A percentile compares a stretch with the other conserved stretches of the same genome.
phyloP scores from a whole-genome alignment of 768 basidiomycete species.

The Termitomyces titanicus region DNA sequence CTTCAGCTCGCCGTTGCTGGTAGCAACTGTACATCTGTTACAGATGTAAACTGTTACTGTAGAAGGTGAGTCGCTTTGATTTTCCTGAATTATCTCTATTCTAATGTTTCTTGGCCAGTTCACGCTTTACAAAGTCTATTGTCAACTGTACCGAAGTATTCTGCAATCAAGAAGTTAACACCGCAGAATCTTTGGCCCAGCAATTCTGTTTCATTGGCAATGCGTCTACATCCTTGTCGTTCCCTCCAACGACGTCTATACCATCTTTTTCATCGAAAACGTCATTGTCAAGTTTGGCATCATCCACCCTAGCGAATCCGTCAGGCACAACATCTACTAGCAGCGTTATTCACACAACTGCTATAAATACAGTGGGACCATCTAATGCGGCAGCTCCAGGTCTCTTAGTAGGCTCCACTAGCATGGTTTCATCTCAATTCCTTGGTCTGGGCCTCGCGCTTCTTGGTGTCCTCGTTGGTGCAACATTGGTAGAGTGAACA shows the following conservation, averaged over 20 bases:
- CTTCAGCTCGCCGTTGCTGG: slow-evolving; percentile 27
- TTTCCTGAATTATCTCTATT: background rate
- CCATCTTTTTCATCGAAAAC: background rate
- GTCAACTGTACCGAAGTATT: slow-evolving; percentile 32
- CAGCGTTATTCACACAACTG: background rate
- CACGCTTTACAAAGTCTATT: slow-evolving; percentile 31
- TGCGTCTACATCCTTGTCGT: slow-evolving; percentile 18
- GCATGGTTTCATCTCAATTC: background rate
- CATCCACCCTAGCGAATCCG: slow-evolving; percentile 3
- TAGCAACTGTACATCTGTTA: slow-evolving; percentile 40
- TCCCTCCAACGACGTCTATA: slow-evolving; percentile 14
- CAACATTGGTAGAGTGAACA: slow-evolving; percentile 7
- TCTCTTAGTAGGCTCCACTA: background rate
- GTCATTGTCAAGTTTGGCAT: slow-evolving; percentile 4
- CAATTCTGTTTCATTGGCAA: slow-evolving; percentile 38
- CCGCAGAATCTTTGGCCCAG: slow-evolving; percentile 42
- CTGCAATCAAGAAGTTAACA: slow-evolving; percentile 33
- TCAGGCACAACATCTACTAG: slow-evolving; percentile 9
- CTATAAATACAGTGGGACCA: slow-evolving; percentile 5
- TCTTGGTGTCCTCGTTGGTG: slow-evolving; percentile 7
- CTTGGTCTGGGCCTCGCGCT: slow-evolving; percentile 6
- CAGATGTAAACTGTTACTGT: slow-evolving; percentile 50
- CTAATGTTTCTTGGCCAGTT: slow-evolving; percentile 17
- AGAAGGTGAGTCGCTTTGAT: slow-evolving; percentile 23
- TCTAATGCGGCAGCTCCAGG: slow-evolving; percentile 12